Evolutionary conservation across 1,284 basidiomycete species (phyloP), one percentile per base, ranked within the genome.

Genomic region (Singerocomus rubriflavus): DNA sequence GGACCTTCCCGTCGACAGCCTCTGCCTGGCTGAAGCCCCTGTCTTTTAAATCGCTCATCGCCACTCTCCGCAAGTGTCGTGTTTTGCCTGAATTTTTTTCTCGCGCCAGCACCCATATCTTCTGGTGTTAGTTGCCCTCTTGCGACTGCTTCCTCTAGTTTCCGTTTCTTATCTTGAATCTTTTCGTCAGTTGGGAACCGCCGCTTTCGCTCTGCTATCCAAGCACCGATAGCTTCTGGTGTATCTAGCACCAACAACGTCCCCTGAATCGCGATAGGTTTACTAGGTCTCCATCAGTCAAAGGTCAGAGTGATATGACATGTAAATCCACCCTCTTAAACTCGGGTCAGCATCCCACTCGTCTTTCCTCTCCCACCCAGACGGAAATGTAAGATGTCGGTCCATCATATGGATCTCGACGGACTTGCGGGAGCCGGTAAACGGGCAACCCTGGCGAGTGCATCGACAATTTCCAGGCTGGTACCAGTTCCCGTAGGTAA

Each of bases 381-480:
- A 77, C 14, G 88, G 88, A 59, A 84, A 93, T 44, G 94, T 85
- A 44, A 95, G 73, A 69, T 95, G 93, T 17, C 92, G 76, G 65
- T 96, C 93, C 82, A 93, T 93, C 80, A 87, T 90, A 65, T 96
- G 93, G 17, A 79, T 76, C 65, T 91, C 85, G 5, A 95, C 81
- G 27, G 82, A 74, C 61, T 89, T 88, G 35, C 76, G 74, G 7
- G 89, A 84, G 25, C 91, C 92, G 27, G 76, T 75, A 62, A 92
- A 97, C 8, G 69, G 65, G 67, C 93, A 96, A 13, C 80, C 80
- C 33, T 74, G 74, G 54, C 86, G 74, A 2, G 78, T 78, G 68
- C 93, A 96, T 49, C 76, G 76, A 55, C 57, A 62, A 52, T 73
- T 75, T 6, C 88, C 88, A 36, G 80, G 64, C 49, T 81, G 80